Percentiles rank a stretch among this genome's conserved stretches.
Evolutionary conservation across 257 asterid species (phyloP).

Genomic region (Pogostemon cablin): DNA sequence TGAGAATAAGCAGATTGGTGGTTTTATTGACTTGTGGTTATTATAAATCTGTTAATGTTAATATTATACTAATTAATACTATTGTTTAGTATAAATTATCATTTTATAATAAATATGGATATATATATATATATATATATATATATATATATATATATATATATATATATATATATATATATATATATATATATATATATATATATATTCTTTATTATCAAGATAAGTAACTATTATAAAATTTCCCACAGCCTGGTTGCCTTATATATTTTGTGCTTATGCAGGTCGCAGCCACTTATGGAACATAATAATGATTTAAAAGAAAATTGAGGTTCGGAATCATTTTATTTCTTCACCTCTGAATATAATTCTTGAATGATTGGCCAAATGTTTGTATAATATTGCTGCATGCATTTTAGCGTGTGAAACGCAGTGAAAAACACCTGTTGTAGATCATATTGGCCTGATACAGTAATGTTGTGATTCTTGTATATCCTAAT

Average conservation of each 20-base stretch:
- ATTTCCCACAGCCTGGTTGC: neutral
- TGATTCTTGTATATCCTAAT: slow-evolving; percentile 32
- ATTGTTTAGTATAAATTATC: no score
- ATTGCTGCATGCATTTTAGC: slow-evolving; percentile 30
- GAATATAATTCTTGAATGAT: neutral
- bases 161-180: no score
- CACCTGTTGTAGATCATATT: slow-evolving; percentile 26
- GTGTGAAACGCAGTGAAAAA: slow-evolving; percentile 18
- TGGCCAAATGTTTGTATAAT: slow-evolving; percentile 34
- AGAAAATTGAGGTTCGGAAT: slow-evolving; percentile 44
- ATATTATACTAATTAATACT: neutral
- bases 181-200: no score
- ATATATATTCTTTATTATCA: no score
- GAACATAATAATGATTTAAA: slow-evolving; percentile 43
- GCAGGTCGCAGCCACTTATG: slow-evolving; percentile 63
- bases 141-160: no score
- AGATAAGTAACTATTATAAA: no score
- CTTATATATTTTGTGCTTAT: slow-evolving; percentile 26
- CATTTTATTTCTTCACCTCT: slow-evolving; percentile 28
- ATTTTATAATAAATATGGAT: no score
- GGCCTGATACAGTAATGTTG: slow-evolving; percentile 17
- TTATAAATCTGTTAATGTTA: no score
- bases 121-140: no score
- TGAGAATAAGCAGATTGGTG: neutral
- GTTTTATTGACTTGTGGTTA: neutral